Base-by-base conservation (phyloP, 192 early-diverging fungal genomes). In the Coemansia sp. region DNA sequence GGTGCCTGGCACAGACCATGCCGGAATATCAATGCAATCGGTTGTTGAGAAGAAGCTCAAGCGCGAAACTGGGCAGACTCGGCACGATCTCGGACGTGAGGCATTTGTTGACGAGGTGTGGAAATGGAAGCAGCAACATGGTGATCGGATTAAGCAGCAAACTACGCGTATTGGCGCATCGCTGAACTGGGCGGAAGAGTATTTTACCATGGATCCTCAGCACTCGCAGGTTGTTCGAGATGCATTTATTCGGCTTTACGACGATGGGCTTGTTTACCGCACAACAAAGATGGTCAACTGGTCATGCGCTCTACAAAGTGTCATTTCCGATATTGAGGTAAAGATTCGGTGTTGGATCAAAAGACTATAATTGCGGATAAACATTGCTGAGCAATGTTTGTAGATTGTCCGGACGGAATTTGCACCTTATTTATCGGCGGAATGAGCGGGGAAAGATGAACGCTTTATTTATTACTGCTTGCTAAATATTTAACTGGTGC, bases 1-100 rank as follows among this genome's bases (percentile, higher is more conserved):
- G 87, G 87, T 95, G 17, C 96, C 96, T 2, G 96, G 96, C n/a
- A 92, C 89, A 45, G 96, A 98, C 66, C 96, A 98, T 69, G 96
- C 96, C 24, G 96, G 96, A 24, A 98, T 98, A 62, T 93, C 95
- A 29, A 96, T 93, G 12, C 96, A 98, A 69, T 86, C 94, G 0
- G 95, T 98, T 0, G 94, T 98, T 6, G 96, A 98, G 67, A 93
- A 92, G 80, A 87, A 91, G 59, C 76, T 98, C 51, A 45, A 53
- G 52, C 62, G 75, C 14, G 66, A 78, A 11, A 58, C 35, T 1
- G 59, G 83, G 47, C 39, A 87, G 27, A 90, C 91, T 0, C 80
- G 94, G 15, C 94, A 97, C 65, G 90, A 93, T 66, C 70, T 98
- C 25, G 94, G 94, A 1, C 86, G 96, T 27, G 88, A 93, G 12